phyloP scores from a whole-genome alignment of 768 basidiomycete species.

The Thelephora ganbajun region DNA sequence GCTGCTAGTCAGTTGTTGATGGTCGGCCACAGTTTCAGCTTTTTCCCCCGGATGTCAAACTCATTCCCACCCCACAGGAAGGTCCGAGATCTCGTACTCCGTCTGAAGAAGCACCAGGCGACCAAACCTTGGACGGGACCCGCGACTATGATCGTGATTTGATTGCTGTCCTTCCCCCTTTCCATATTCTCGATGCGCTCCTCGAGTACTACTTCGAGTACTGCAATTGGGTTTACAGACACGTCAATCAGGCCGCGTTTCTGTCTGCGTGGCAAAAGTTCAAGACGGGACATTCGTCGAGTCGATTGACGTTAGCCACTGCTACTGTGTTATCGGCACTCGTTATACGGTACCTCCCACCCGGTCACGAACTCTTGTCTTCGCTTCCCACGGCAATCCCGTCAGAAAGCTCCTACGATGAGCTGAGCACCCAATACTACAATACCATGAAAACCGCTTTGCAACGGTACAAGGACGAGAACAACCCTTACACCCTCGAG shows the following conservation, averaged over 20 bases:
- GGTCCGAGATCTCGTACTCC: conserved; percentile 10
- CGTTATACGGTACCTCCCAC: conserved; percentile 58
- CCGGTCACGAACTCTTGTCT: conserved; percentile 46
- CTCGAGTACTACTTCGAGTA: conserved; percentile 72
- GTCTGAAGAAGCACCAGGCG: conserved; percentile 27
- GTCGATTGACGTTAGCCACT: conserved; percentile 57
- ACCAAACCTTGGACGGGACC: conserved; percentile 14
- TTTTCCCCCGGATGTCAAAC: conserved; percentile 2
- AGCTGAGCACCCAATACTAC: conserved; percentile 53
- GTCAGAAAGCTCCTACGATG: conserved; percentile 33
- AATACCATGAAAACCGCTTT: conserved; percentile 53
- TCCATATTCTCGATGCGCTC: conserved; percentile 59
- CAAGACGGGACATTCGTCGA: conserved; percentile 50
- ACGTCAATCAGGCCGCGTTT: conserved; percentile 55
- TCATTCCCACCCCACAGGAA: conserved; percentile 10
- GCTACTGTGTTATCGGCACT: conserved; percentile 66
- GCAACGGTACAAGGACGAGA: conserved; percentile 45
- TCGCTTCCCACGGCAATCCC: conserved; percentile 18
- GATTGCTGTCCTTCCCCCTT: conserved; percentile 45
- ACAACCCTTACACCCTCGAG: conserved; percentile 32
- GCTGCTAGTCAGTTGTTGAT: conserved; percentile 54
- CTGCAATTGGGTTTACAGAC: conserved; percentile 80
- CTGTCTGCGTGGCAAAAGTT: conserved; percentile 56
- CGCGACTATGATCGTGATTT: conserved; percentile 60
- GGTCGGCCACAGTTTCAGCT: conserved; percentile 23